These are phyloP conservation scores for Mollisia scopiformis DNA, from an alignment of 2,329 filamentous ascomycete genomes.

Conservation along the genomic window DNA sequence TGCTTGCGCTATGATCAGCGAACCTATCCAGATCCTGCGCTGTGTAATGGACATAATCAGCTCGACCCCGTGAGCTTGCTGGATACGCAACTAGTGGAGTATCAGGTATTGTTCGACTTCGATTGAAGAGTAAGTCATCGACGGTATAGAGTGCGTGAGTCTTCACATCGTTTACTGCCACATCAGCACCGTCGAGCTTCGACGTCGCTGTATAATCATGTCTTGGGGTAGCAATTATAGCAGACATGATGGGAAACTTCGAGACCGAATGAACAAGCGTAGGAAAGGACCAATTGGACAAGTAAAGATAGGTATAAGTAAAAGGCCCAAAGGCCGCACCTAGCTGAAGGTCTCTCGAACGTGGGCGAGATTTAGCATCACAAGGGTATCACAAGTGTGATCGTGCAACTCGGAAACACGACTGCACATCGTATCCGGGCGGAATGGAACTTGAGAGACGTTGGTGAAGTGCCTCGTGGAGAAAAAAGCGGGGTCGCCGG, in stretches of 20 bases:
- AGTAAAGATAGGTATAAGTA: background rate
- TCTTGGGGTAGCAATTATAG: background rate
- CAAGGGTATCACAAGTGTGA: no score
- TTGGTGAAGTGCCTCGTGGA: no score
- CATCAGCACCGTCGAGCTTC: background rate
- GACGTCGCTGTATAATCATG: background rate
- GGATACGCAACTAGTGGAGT: slow-evolving; percentile 33
- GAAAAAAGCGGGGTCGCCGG: no score
- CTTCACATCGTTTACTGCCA: background rate
- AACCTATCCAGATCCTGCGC: slow-evolving; percentile 35
- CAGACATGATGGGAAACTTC: background rate
- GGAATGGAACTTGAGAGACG: no score
- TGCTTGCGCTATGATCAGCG: slow-evolving; percentile 31
- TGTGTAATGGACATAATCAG: slow-evolving; percentile 34
- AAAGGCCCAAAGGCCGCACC: background rate
- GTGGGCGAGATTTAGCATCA: background rate
- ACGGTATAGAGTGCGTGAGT: slow-evolving; percentile 20
- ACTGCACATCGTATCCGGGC: no score
- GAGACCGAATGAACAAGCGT: background rate
- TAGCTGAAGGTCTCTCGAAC: no score
- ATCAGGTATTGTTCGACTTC: slow-evolving; percentile 27
- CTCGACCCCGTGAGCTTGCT: slow-evolving; percentile 17
- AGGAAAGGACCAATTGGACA: background rate
- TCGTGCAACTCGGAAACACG: no score
- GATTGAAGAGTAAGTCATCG: slow-evolving; percentile 30